Evolutionary conservation across 2,329 filamentous ascomycete species (phyloP).

Genomic region (Aspergillus sergii): DNA sequence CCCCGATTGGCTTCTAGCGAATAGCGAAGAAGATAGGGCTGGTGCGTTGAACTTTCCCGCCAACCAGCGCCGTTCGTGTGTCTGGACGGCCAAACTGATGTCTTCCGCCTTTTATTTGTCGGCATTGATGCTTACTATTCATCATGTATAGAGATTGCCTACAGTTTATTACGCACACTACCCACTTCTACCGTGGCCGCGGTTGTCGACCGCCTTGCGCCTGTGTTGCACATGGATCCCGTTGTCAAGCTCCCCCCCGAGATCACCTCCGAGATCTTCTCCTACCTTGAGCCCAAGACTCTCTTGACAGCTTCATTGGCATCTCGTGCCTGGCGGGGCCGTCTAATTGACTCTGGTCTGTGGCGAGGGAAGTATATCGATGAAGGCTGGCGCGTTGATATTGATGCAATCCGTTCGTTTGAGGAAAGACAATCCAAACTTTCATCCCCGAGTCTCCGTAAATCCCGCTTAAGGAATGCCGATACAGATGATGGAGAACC

Average conservation of each 20-base stretch:
- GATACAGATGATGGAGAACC: constrained; percentile 54
- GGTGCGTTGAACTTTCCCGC: constrained; percentile 44
- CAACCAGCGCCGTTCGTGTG: constrained; percentile 10
- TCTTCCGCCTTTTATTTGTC: background rate
- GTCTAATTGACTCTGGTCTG: constrained; percentile 79
- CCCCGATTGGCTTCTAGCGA: constrained; percentile 57
- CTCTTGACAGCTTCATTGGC: constrained; percentile 77
- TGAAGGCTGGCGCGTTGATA: constrained; percentile 82
- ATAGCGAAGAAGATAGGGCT: constrained; percentile 58
- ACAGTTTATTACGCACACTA: constrained; percentile 74
- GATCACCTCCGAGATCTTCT: constrained; percentile 85
- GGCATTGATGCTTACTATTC: constrained; percentile 18
- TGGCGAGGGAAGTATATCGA: constrained; percentile 82
- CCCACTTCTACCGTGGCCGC: constrained; percentile 78
- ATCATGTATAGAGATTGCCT: constrained; percentile 68
- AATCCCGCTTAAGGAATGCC: constrained; percentile 50
- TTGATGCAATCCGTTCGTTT: constrained; percentile 65
- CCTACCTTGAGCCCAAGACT: constrained; percentile 79
- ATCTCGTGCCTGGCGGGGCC: constrained; percentile 78
- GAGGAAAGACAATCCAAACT: constrained; percentile 57
- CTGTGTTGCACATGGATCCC: constrained; percentile 90
- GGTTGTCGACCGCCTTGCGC: constrained; percentile 78
- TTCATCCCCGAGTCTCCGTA: constrained; percentile 43
- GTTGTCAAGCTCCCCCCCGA: constrained; percentile 83
- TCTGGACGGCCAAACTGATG: background rate